Evolutionary conservation across 345 rosid genomes (phyloP).

Genomic region (Euclidium syriacum): DNA sequence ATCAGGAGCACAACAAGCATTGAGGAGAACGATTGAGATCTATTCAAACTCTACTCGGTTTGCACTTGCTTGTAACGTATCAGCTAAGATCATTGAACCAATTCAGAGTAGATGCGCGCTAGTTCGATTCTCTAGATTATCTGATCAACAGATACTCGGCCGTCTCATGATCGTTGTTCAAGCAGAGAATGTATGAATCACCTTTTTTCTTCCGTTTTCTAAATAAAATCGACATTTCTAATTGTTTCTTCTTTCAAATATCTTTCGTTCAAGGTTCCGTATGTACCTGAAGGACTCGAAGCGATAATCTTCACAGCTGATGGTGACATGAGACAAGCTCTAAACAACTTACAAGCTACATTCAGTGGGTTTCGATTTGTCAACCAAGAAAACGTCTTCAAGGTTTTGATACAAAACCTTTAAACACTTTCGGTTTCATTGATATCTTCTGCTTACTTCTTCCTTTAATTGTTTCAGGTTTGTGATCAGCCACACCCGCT

Average conservation of each 20-base stretch:
- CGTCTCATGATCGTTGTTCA: constrained; percentile 87
- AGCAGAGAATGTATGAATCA: constrained; percentile 64
- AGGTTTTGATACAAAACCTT: constrained; percentile 42
- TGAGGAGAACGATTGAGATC: constrained; percentile 95
- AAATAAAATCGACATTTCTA: neutral
- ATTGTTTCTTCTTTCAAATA: constrained; percentile 6
- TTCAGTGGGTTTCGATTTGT: constrained; percentile 87
- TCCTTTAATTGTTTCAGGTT: constrained; percentile 42
- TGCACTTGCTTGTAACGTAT: constrained; percentile 93
- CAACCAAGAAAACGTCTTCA: constrained; percentile 94
- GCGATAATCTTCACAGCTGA: constrained; percentile 97
- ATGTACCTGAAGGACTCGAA: constrained; percentile 95
- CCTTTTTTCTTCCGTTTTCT: neutral
- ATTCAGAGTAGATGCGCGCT: constrained; percentile 99
- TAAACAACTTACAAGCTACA: constrained; percentile 96
- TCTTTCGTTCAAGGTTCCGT: constrained; percentile 73
- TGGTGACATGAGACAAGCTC: constrained; percentile 99
- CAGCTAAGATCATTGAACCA: constrained; percentile 89
- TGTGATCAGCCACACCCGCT: constrained; percentile 98
- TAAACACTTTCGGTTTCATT: neutral
- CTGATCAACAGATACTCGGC: constrained; percentile 86
- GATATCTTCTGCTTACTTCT: neutral
- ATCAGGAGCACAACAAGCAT: constrained; percentile 96
- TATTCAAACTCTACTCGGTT: constrained; percentile 91
- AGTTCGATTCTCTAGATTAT: constrained; percentile 88